phyloP scores from a whole-genome alignment of 108 stramenopile species.

The Skeletonema grethae region DNA sequence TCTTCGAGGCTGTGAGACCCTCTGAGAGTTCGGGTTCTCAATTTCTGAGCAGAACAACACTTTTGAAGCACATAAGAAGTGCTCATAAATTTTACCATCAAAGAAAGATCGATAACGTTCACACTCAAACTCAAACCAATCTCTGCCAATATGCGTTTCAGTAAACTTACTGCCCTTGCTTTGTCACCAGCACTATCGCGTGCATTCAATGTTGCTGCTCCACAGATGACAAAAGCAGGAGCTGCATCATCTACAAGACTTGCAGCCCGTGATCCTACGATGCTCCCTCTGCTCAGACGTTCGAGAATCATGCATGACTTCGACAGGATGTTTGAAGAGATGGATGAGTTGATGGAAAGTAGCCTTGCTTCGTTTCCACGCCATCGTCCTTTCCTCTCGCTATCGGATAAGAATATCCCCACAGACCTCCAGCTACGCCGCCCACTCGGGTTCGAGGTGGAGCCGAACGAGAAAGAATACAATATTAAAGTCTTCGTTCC shows the following conservation, averaged over 20 bases:
- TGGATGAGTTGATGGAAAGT: slow-evolving; percentile 29
- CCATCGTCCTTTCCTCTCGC: slow-evolving; percentile 16
- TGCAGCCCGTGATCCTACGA: not conserved
- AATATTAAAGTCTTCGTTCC: slow-evolving; percentile 32
- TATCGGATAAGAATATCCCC: slow-evolving; percentile 5
- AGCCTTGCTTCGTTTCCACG: slow-evolving; percentile 19
- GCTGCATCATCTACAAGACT: not conserved
- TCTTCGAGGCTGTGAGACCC: not conserved
- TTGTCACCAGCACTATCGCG: not conserved
- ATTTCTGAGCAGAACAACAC: not conserved
- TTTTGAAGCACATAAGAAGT: not conserved
- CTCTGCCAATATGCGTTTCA: not conserved
- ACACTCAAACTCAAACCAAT: not conserved
- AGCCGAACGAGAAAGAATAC: slow-evolving; percentile 35
- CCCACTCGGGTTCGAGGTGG: slow-evolving; percentile 34
- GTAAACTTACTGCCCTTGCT: not conserved
- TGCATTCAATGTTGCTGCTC: not conserved
- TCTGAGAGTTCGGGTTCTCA: slow-evolving; percentile 1
- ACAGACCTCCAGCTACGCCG: slow-evolving; percentile 8
- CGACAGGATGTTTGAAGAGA: slow-evolving; percentile 37
- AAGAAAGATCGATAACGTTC: not conserved
- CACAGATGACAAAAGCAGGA: not conserved
- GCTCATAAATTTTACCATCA: not conserved
- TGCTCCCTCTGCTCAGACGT: not conserved
- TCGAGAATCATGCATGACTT: slow-evolving; percentile 10